phyloP scores from a whole-genome alignment of 208 protist species.

The Strigomonas culicis region DNA sequence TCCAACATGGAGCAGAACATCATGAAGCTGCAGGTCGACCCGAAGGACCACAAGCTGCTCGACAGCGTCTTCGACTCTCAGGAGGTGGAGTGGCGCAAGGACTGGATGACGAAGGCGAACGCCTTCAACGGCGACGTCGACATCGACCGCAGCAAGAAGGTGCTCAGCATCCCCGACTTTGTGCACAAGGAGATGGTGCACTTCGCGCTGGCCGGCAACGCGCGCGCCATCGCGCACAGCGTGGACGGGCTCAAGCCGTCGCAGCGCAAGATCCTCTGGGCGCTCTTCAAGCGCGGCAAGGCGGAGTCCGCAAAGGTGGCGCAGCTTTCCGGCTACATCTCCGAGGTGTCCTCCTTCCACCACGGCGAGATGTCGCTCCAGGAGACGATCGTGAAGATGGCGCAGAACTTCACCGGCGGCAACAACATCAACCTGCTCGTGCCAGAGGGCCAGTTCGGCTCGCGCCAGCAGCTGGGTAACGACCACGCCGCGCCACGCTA shows the following conservation, averaged over 20 bases:
- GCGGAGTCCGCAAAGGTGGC: slow-evolving; percentile 98
- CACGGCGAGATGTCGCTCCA: slow-evolving; percentile 98
- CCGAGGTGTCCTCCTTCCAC: slow-evolving; percentile 98
- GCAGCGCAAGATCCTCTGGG: slow-evolving; percentile 99
- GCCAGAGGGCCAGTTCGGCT: slow-evolving; percentile 99
- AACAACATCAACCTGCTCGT: slow-evolving; percentile 99
- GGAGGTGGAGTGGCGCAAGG: slow-evolving; percentile 96
- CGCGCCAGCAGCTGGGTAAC: slow-evolving; percentile 95
- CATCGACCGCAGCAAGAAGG: slow-evolving; percentile 86
- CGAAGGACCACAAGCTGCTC: slow-evolving; percentile 91
- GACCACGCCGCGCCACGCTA: slow-evolving; percentile 97
- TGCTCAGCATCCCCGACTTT: slow-evolving; percentile 94
- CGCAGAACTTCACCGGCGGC: slow-evolving; percentile 97
- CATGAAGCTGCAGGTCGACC: slow-evolving; percentile 87
- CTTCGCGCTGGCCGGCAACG: slow-evolving; percentile 95
- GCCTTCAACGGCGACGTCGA: slow-evolving; percentile 82
- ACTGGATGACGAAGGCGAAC: slow-evolving; percentile 96
- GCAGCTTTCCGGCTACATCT: slow-evolving; percentile 98
- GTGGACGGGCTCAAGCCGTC: slow-evolving; percentile 99
- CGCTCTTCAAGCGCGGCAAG: slow-evolving; percentile 86
- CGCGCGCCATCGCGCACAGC: slow-evolving; percentile 80
- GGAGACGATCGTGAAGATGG: slow-evolving; percentile 99
- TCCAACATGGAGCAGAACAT: slow-evolving; percentile 95
- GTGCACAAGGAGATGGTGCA: slow-evolving; percentile 99
- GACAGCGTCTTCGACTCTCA: slow-evolving; percentile 99